Base-by-base conservation (phyloP, 176 grass and related monocot genomes). In the Raddia guianensis region DNA sequence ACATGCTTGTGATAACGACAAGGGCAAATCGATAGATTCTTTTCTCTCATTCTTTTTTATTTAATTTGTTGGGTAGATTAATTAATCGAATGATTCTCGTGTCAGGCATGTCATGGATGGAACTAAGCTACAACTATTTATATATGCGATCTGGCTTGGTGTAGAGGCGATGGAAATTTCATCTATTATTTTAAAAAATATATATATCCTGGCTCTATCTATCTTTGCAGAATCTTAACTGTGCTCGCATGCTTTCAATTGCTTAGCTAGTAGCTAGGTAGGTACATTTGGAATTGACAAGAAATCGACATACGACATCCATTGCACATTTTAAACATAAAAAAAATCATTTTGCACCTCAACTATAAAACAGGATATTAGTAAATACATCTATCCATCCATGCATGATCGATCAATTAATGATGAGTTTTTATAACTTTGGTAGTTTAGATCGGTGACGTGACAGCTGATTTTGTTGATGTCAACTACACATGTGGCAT, bases 201-300 rank as follows among this genome's bases (percentile, higher is more conserved):
- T 27, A 27, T 27, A 27, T 27, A 27, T 27, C 27, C 27, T 27
- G 27, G 27, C 63, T 83, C 34, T 68, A 8, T 65, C 49, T 57
- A 79, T 79, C 42, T 74, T 71, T 48, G 40, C 45, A 80, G 76
- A 86, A 86, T 74, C 49, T 74, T 69, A 43, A 9, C 15, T 68
- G 59, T 63, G 15, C 18, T 74, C 66, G 35, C 42, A 47, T 68
- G 81, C 62, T 75, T 58, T 75, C 27, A 75, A 48, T 73, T 68
- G 65, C 45, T 37, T 79, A 42, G 48, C 20, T 71, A 61, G 8
- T 37, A 27, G 45, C 7, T n/a, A 19, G 73, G 12, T 85, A 40
- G 68, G 49, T 20, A 85, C 74, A 65, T 66, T 21, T 66, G 48
- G 83, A 86, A 12, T 37, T 57, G 59, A 86, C 49, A 58, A 13